Percentiles rank a stretch among this genome's conserved stretches.
Conservation (phyloP, 768 basidiomycete genomes). For the Lactarius akahatsu region DNA sequence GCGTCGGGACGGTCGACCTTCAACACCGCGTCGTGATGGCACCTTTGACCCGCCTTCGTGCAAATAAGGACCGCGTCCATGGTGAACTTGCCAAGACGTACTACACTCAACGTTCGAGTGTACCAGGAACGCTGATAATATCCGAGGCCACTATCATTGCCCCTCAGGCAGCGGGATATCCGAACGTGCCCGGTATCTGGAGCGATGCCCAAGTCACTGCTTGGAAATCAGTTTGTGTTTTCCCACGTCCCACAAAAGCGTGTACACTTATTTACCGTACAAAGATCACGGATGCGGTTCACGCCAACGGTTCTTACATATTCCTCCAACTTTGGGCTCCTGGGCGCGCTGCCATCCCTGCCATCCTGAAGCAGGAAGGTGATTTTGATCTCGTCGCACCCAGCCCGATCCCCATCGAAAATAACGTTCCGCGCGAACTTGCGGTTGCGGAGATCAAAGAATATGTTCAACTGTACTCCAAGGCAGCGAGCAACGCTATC, state of each 20-base stretch:
- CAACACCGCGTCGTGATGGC: conserved; percentile 54
- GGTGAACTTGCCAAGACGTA: conserved; percentile 43
- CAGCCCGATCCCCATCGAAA: conserved; percentile 39
- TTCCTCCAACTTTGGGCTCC: conserved; percentile 60
- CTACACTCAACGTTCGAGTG: conserved; percentile 48
- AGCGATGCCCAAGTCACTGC: conserved; percentile 51
- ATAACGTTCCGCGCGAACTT: conserved; percentile 34
- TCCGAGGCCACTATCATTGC: conserved; percentile 58
- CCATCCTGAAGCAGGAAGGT: conserved; percentile 40
- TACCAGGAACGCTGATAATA: conserved; percentile 55
- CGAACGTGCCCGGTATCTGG: conserved; percentile 62
- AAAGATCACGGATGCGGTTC: conserved; percentile 59
- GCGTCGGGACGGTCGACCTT: conserved; percentile 44
- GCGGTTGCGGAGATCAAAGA: conserved; percentile 32
- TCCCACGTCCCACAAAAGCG: no score
- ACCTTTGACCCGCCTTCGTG: conserved; percentile 50
- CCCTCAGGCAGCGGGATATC: conserved; percentile 47
- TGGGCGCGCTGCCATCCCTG: conserved; percentile 43
- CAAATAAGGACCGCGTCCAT: conserved; percentile 39
- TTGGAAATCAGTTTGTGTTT: conserved; percentile 46
- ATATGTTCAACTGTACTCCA: conserved; percentile 32
- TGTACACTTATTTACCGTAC: not conserved
- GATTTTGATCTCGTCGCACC: conserved; percentile 29
- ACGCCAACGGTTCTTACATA: conserved; percentile 51
- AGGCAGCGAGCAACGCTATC: conserved; percentile 41